These are phyloP conservation scores for Neospermospora avenae DNA, from an alignment of 2,329 filamentous ascomycete species.

Conservation along the genomic window DNA sequence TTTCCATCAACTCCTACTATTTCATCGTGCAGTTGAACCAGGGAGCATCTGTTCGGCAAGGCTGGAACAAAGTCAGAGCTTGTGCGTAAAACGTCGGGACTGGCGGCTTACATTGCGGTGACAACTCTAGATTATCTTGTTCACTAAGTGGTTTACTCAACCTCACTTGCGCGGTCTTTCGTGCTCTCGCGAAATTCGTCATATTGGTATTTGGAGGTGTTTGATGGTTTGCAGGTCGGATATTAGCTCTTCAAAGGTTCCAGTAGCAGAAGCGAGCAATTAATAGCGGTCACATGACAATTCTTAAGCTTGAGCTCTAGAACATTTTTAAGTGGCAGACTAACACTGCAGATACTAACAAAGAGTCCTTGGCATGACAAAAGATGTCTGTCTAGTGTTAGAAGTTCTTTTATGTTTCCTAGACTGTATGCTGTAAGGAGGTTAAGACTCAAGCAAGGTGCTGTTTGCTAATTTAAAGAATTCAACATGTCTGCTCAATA, in stretches of 20 bases:
- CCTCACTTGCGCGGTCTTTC: conserved; percentile 12
- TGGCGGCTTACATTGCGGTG: conserved; percentile 11
- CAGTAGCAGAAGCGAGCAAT: background rate
- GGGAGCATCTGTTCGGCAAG: conserved; percentile 23
- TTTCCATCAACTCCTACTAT: conserved; percentile 1
- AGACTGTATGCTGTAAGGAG: too few relatives aligned
- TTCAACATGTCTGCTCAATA: too few relatives aligned
- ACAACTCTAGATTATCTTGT: background rate
- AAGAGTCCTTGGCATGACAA: too few relatives aligned
- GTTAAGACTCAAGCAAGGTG: too few relatives aligned
- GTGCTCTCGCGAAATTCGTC: conserved; percentile 19
- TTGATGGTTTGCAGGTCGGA: background rate
- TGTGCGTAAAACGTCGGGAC: background rate
- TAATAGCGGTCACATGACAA: conserved; percentile 1
- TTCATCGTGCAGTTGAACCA: conserved; percentile 17
- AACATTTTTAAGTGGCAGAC: too few relatives aligned
- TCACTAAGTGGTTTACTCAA: background rate
- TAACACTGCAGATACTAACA: too few relatives aligned
- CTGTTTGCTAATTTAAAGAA: too few relatives aligned
- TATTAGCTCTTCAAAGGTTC: background rate
- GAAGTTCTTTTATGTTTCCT: too few relatives aligned
- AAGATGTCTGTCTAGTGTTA: too few relatives aligned
- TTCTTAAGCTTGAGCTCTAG: too few relatives aligned
- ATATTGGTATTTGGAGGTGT: background rate
- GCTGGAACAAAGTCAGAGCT: conserved; percentile 14